Base-by-base conservation (phyloP, 805 yeast genomes). In the Candida vartiovaarae region DNA sequence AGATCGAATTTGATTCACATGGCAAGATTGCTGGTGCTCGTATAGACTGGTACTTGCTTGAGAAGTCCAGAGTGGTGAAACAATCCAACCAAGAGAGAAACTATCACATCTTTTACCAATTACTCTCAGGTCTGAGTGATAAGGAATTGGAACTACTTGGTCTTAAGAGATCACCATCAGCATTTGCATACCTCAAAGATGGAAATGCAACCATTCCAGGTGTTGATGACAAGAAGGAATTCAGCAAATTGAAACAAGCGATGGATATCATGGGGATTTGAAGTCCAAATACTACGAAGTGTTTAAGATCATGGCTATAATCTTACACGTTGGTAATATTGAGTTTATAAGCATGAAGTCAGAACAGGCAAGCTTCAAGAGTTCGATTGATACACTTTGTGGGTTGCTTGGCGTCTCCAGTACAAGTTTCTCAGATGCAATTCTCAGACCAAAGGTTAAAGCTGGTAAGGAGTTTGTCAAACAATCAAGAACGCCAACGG, bases 1-100 rank as follows among this genome's bases (percentile, higher is more conserved):
- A 89, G 57, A 85, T 93, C 46, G 88, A 81, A 59, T 86, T 91
- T 53, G 72, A 75, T 44, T 55, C 66, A 4, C 61, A 71, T 8
- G 87, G 87, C 3, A 74, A 74, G 46, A 82, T 93, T 37, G 71
- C 76, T 23, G 96, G 96, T 9, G 98, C 98, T 8, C 82, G 85
- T 51, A 88, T 93, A 40, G 96, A 91, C 55, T 93, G 96, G 87
- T 93, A 93, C 56, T 67, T 93, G 25, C 67, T 93, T 34, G 99
- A 93, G 60, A 93, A 93, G 63, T 87, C 97, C 5, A 78, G 99
- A 56, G 95, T 93, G 11, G 82, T 88, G 5, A 67, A 75, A 35
- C 97, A 88, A 64, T 78, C 82, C 41, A 48, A 67, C 6, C 66
- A 74, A 23, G 99, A 93, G 65, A 75, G 99, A 62, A 93, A 90